phyloP scores from a whole-genome alignment of 2,329 filamentous ascomycete genomes.

The Fusarium sp. region DNA sequence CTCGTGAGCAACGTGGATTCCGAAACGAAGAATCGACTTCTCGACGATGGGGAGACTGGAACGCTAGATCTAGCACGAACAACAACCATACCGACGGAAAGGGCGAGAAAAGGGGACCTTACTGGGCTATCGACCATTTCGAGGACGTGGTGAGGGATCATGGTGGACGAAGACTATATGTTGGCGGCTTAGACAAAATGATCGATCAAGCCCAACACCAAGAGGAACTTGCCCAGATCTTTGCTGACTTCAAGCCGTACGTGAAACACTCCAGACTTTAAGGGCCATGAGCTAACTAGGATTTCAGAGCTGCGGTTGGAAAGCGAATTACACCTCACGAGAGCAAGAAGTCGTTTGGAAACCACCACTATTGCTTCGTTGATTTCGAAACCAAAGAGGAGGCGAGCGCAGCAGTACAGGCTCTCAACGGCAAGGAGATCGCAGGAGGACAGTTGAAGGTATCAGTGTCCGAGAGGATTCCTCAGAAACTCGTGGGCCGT shows the following conservation, averaged over 20 bases:
- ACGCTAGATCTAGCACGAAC: conserved; percentile 29
- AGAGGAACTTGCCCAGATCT: conserved; percentile 58
- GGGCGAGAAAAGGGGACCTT: conserved; percentile 1
- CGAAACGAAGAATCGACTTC: conserved; percentile 37
- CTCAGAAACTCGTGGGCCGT: conserved; percentile 8
- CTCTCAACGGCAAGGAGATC: conserved; percentile 35
- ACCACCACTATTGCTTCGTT: conserved; percentile 74
- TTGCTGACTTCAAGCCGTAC: conserved; percentile 55
- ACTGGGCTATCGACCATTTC: conserved; percentile 45
- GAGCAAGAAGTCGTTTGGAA: conserved; percentile 63
- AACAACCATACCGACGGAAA: background rate
- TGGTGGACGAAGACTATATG: conserved; percentile 57
- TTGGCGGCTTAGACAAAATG: conserved; percentile 63
- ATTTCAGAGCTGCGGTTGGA: conserved; percentile 49
- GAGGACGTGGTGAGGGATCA: conserved; percentile 45
- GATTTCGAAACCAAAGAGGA: conserved; percentile 68
- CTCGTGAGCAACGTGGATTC: conserved; percentile 28
- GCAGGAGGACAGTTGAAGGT: conserved; percentile 16
- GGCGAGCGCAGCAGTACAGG: conserved; percentile 60
- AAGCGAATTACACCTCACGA: conserved; percentile 69
- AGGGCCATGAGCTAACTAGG: background rate
- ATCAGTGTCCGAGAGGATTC: conserved; percentile 5
- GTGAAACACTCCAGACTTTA: background rate
- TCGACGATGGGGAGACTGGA: conserved; percentile 60
- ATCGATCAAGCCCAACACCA: conserved; percentile 60